phyloP scores from a whole-genome alignment of 2,329 filamentous ascomycete species.

The Elsinoe necatrix region DNA sequence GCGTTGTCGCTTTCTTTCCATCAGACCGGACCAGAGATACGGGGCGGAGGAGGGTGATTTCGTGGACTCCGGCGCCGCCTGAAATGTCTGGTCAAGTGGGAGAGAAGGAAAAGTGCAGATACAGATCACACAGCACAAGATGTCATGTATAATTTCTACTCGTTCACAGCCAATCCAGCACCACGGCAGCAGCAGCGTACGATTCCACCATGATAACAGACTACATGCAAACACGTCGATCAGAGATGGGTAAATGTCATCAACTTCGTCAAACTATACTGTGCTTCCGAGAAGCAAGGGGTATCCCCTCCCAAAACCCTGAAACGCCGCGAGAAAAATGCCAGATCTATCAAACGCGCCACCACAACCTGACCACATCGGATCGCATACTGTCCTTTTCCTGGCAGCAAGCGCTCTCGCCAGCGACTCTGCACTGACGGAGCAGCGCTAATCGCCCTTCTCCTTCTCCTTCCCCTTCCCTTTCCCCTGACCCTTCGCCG shows the following conservation, averaged over 20 bases:
- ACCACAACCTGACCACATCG: too few species aligned
- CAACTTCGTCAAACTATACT: not conserved
- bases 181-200: too few species aligned
- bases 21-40: not conserved
- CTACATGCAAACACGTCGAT: not conserved
- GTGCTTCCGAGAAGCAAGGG: not conserved
- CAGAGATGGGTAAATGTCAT: not conserved
- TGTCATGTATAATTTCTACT: slow-evolving; percentile 14
- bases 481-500: not conserved
- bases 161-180: not conserved
- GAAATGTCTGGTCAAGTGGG: not conserved
- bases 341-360: too few species aligned
- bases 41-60: too few species aligned
- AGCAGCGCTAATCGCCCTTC: slow-evolving; percentile 1
- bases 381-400: not conserved
- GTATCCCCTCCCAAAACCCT: slow-evolving; percentile 5
- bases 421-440: not conserved
- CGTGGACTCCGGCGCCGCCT: too few species aligned
- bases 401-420: not conserved
- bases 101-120: not conserved
- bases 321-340: not conserved
- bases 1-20: slow-evolving; percentile 15
- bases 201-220: not conserved
- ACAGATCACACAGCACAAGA: not conserved
- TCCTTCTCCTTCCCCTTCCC: not conserved